Evolutionary conservation across 1,284 basidiomycete genomes (phyloP).

Genomic region (Ganoderma resinaceum): DNA sequence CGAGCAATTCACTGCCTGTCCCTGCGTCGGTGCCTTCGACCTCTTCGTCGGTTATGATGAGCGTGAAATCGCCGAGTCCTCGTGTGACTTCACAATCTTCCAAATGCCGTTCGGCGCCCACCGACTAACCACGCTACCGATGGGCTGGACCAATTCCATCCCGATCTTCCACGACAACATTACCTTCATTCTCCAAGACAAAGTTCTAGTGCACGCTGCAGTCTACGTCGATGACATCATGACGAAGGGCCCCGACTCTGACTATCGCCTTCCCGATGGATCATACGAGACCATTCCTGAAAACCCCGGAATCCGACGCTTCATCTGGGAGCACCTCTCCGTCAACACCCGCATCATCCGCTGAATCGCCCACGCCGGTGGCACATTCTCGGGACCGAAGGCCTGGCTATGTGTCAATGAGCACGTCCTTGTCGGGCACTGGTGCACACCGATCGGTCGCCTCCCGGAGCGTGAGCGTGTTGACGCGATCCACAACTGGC

Average conservation of each 20-base stretch:
- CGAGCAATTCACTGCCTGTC: slow-evolving; percentile 32
- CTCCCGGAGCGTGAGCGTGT: not conserved
- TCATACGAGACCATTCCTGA: slow-evolving; percentile 36
- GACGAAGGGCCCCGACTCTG: slow-evolving; percentile 31
- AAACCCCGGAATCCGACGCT: slow-evolving; percentile 42
- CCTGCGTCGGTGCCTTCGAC: slow-evolving; percentile 36
- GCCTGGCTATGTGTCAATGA: slow-evolving; percentile 22
- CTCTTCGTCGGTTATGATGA: slow-evolving; percentile 37
- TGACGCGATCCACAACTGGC: slow-evolving; percentile 30
- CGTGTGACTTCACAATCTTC: slow-evolving; percentile 37
- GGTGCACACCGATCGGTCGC: not conserved
- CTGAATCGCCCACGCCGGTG: slow-evolving; percentile 35
- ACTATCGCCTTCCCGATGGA: slow-evolving; percentile 33
- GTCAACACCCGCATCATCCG: slow-evolving; percentile 42
- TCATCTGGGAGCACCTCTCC: slow-evolving; percentile 41
- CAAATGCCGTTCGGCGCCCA: slow-evolving; percentile 32
- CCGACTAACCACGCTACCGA: slow-evolving; percentile 40
- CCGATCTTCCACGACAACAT: slow-evolving; percentile 46
- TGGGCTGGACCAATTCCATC: slow-evolving; percentile 50
- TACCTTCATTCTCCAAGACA: slow-evolving; percentile 42
- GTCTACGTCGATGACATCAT: slow-evolving; percentile 44
- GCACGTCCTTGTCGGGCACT: not conserved
- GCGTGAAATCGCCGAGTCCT: slow-evolving; percentile 34
- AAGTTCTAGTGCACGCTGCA: slow-evolving; percentile 43
- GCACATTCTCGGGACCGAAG: slow-evolving; percentile 37